These are phyloP conservation scores for Canna indica DNA, from an alignment of 176 grass and related monocot genomes.

Conservation along the genomic window DNA sequence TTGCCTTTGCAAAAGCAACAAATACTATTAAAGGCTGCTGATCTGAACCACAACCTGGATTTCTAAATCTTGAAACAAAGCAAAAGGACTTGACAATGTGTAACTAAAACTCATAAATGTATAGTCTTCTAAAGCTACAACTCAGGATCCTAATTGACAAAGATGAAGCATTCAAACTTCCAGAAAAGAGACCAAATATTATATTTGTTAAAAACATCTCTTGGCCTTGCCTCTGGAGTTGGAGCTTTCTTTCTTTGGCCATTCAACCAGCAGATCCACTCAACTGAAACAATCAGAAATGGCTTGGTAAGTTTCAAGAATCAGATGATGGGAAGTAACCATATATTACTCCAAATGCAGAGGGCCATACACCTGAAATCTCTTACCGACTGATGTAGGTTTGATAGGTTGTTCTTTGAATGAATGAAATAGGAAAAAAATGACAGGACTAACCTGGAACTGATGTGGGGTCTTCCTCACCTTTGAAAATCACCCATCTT, in stretches of 20 bases:
- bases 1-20: too few relatives aligned
- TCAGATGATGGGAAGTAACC: slow-evolving; percentile 1
- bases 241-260: slow-evolving; percentile 86
- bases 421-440: neutral
- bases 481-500: slow-evolving; percentile 90
- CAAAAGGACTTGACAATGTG: neutral
- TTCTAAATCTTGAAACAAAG: too few relatives aligned
- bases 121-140: neutral
- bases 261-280: slow-evolving; percentile 99
- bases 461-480: slow-evolving; percentile 59
- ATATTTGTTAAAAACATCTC: slow-evolving; percentile 1
- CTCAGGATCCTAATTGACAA: neutral
- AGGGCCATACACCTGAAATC: too few relatives aligned
- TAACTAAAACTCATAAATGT: neutral
- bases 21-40: too few relatives aligned
- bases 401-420: neutral
- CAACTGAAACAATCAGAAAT: slow-evolving; percentile 45
- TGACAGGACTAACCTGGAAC: slow-evolving; percentile 53
- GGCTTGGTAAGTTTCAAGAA: neutral
- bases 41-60: too few relatives aligned
- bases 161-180: neutral
- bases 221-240: slow-evolving; percentile 46
- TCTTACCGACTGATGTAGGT: neutral
- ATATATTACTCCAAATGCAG: neutral
- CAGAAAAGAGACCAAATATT: neutral